These are phyloP conservation scores for Paulownia fortunei DNA, from an alignment of 257 asterid species.

Conservation along the genomic window DNA sequence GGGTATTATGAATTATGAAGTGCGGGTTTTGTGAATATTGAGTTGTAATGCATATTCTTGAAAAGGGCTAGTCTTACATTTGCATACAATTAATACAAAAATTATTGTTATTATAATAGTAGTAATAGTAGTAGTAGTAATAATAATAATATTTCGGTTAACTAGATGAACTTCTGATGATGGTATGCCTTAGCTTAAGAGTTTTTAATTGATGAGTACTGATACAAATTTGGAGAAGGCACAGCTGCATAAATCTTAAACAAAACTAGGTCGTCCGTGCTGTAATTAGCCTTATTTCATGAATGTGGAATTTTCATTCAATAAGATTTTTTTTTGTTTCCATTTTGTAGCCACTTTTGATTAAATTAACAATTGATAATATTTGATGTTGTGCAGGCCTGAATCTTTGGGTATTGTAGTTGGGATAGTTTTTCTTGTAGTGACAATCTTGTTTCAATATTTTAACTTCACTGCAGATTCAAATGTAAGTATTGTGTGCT, in stretches of 20 bases:
- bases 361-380: conserved; percentile 31
- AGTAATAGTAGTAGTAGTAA: too few species aligned
- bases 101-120: too few species aligned
- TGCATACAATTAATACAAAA: background rate
- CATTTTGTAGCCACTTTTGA: background rate
- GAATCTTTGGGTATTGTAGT: conserved; percentile 92
- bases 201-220: too few species aligned
- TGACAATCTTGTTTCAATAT: conserved; percentile 77
- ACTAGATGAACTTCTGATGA: too few species aligned
- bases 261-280: too few species aligned
- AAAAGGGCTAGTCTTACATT: background rate
- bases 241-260: too few species aligned
- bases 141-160: background rate
- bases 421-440: conserved; percentile 79
- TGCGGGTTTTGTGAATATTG: conserved; percentile 1
- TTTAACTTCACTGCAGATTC: conserved; percentile 72
- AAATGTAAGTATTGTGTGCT: conserved; percentile 39
- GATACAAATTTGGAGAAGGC: too few species aligned
- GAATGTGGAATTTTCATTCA: background rate
- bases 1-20: background rate
- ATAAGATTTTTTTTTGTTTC: background rate
- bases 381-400: conserved; percentile 65
- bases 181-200: too few species aligned
- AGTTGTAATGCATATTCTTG: background rate
- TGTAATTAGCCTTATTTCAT: background rate